These are phyloP conservation scores for Ustulina deusta DNA, from an alignment of 2,329 filamentous ascomycete genomes.

Conservation along the genomic window DNA sequence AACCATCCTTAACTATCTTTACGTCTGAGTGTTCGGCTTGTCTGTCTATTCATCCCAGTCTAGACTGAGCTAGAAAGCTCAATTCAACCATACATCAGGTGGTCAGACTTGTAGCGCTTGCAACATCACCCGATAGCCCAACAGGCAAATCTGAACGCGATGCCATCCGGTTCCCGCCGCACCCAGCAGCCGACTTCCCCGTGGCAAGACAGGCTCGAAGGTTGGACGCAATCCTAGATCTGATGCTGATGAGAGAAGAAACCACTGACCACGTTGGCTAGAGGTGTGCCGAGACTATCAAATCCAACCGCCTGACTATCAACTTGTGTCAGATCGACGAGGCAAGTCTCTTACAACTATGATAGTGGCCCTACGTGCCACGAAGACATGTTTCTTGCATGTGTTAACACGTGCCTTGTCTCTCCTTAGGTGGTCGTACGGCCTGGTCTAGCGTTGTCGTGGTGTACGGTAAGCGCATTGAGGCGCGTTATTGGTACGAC, in stretches of 20 bases:
- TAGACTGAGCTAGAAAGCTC: background rate
- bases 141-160: conserved; percentile 36
- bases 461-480: conserved; percentile 72
- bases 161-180: conserved; percentile 45
- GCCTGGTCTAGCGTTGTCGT: conserved; percentile 88
- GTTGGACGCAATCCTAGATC: conserved; percentile 51
- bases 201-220: conserved; percentile 70
- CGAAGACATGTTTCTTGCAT: background rate
- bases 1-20: conserved; percentile 1
- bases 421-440: conserved; percentile 79
- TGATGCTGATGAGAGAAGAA: conserved; percentile 16
- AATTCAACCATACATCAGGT: conserved; percentile 6
- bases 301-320: conserved; percentile 69
- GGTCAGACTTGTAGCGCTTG: conserved; percentile 9
- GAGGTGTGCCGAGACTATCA: conserved; percentile 69
- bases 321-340: conserved; percentile 80
- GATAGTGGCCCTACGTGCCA: background rate
- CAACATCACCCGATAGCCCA: conserved; percentile 6
- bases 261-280: conserved; percentile 50
- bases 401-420: conserved; percentile 30
- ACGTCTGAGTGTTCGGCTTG: background rate
- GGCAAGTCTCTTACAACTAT: conserved; percentile 58
- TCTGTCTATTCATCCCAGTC: background rate
- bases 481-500: conserved; percentile 92
- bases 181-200: conserved; percentile 43